A percentile compares a stretch with the other conserved stretches of the same genome.
These are phyloP conservation scores for Trametes punicea DNA, from an alignment of 768 basidiomycete genomes.

Conservation along the genomic window DNA sequence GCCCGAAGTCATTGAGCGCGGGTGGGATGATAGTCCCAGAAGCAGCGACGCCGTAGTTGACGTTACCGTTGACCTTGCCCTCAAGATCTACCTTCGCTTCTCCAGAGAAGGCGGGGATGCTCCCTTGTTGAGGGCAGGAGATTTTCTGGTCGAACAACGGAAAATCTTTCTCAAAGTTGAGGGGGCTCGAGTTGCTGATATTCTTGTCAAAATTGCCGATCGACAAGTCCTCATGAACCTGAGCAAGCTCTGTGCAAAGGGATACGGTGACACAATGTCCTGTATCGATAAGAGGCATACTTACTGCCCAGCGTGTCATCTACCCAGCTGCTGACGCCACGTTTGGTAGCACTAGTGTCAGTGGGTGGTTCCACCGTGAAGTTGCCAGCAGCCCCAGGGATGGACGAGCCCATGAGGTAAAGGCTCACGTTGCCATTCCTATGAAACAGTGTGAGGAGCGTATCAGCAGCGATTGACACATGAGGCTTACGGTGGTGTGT, in stretches of 20 bases:
- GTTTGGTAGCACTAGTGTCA: background rate
- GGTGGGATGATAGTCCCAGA: constrained; percentile 43
- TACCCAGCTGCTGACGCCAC: constrained; percentile 11
- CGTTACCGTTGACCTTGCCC: constrained; percentile 33
- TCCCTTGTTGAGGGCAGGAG: constrained; percentile 20
- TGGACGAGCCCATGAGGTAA: constrained; percentile 10
- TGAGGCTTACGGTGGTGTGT: constrained; percentile 7
- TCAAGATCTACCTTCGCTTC: constrained; percentile 24
- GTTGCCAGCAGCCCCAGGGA: constrained; percentile 11
- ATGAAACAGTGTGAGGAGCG: background rate
- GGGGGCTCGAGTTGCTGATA: constrained; percentile 10
- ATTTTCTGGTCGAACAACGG: constrained; percentile 22
- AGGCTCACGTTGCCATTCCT: constrained; percentile 17
- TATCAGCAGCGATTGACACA: background rate
- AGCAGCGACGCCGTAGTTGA: constrained; percentile 39
- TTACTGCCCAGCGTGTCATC: background rate
- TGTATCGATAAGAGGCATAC: background rate
- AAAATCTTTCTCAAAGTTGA: constrained; percentile 22
- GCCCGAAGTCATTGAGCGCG: constrained; percentile 10
- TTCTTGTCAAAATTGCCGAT: constrained; percentile 20
- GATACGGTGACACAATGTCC: no score
- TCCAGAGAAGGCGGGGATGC: constrained; percentile 18
- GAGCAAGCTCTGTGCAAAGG: background rate
- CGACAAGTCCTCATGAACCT: background rate
- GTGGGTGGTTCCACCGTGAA: constrained; percentile 10